These are phyloP conservation scores for Helicostylum pulchrum DNA, from an alignment of 192 early-diverging fungal species.

Conservation along the genomic window DNA sequence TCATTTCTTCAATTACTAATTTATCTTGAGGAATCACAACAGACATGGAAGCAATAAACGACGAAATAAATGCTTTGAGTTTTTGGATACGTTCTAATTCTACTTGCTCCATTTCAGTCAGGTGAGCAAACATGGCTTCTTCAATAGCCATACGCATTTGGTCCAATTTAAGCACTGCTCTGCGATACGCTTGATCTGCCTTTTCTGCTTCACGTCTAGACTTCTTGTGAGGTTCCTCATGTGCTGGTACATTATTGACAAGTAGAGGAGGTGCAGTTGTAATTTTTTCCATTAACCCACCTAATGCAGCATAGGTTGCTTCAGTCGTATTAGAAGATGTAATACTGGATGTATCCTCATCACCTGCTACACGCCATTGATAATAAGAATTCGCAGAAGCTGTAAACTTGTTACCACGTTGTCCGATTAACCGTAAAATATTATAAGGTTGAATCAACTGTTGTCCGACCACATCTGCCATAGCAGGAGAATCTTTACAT, in stretches of 20 bases:
- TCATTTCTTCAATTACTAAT: conserved; percentile 55
- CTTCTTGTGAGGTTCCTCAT: conserved; percentile 46
- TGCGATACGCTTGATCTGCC: conserved; percentile 63
- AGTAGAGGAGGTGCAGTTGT: background rate
- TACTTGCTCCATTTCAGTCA: conserved; percentile 46
- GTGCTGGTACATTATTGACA: background rate
- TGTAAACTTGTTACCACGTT: conserved; percentile 66
- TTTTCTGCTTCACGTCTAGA: conserved; percentile 59
- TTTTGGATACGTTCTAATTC: conserved; percentile 44
- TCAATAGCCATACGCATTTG: conserved; percentile 65
- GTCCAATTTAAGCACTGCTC: conserved; percentile 62
- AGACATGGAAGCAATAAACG: conserved; percentile 48
- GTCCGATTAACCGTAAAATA: conserved; percentile 65
- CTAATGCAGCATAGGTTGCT: conserved; percentile 10
- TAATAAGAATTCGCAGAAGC: conserved; percentile 59
- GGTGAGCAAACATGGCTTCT: conserved; percentile 60
- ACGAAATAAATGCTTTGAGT: conserved; percentile 36
- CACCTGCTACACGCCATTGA: conserved; percentile 64
- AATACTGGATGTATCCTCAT: conserved; percentile 35
- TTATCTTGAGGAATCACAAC: conserved; percentile 46
- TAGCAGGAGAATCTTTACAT: conserved; percentile 52
- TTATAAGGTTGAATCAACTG: conserved; percentile 57
- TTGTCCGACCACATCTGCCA: conserved; percentile 68
- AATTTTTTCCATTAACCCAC: conserved; percentile 26
- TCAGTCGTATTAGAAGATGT: conserved; percentile 4